Evolutionary conservation across 2,329 filamentous ascomycete species (phyloP).

Genomic region (Tolypocladium capitatum): DNA sequence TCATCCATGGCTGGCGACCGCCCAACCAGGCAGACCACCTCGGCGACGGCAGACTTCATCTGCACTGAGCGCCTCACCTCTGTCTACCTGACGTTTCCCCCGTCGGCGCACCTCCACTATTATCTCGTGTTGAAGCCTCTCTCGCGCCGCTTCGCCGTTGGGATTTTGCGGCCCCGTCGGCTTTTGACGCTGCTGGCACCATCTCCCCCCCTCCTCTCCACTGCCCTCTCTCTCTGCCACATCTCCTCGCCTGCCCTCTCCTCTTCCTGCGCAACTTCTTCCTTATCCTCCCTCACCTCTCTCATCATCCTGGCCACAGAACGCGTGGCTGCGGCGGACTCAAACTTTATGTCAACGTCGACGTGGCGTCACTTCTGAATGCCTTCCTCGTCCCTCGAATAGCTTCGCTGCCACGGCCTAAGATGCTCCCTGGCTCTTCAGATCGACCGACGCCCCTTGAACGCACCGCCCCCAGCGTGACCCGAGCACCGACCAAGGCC

Average conservation of each 20-base stretch:
- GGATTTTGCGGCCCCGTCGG: not conserved
- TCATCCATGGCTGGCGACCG: too few relatives aligned
- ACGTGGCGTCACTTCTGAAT: not conserved
- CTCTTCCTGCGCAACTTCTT: not conserved
- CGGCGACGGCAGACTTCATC: not conserved
- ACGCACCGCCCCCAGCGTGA: not conserved
- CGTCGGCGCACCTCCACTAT: not conserved
- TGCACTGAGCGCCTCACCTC: not conserved
- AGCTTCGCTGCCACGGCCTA: not conserved
- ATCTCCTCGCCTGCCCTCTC: not conserved
- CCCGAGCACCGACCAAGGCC: not conserved
- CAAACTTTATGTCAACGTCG: not conserved
- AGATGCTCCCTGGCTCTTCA: not conserved
- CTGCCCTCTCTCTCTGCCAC: not conserved
- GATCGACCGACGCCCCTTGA: not conserved
- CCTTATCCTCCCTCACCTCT: not conserved
- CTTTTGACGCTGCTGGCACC: not conserved
- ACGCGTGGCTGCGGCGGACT: not conserved
- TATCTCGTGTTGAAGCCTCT: not conserved
- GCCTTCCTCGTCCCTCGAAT: too few relatives aligned
- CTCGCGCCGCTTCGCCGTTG: not conserved
- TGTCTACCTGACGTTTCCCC: not conserved
- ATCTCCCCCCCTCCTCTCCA: not conserved
- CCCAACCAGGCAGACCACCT: not conserved
- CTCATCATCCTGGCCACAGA: not conserved